Evolutionary conservation across 176 grass and related monocot genomes (phyloP), one percentile per base, ranked within the genome.

Genomic region (Stipa capillata): DNA sequence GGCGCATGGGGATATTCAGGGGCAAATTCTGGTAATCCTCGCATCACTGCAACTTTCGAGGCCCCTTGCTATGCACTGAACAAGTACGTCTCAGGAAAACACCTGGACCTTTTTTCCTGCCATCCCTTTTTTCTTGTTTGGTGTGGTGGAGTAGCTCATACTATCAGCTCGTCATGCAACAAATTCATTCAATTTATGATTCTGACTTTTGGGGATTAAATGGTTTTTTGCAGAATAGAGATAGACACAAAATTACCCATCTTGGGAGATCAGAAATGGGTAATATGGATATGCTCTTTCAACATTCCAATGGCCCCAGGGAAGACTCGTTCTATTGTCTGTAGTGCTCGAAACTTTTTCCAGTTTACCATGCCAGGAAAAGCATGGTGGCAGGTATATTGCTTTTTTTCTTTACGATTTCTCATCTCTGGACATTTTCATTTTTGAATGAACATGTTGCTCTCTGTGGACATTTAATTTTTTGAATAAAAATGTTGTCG

Each of bases 221-320:
- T 42, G 16, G 23, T 76, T 67, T 36, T 39, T 8, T 82, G 56
- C 81, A 98, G 96, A 81, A 94, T 98, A 74, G 96, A 98, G 80
- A 94, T 98, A 63, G 92, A 98, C 78, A 98, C 96, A 2, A 98
- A 98, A 76, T 44, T 98, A 33, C 96, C 96, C 2, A 83, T 94
- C 76, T 32, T 94, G 79, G 96, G 96, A 52, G 90, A 98, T 65
- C 96, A 98, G 83, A 94, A 98, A 78, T 98, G 96, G 96, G 85
- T 93, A 20, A 85, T 98, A 90, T 98, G 96, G 96, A 98, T 98
- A 73, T 98, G 96, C 79, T 98, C 96, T 41, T 98, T 94, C 71
- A 98, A 98, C 81, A 94, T 98, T 61, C 96, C 96, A 54, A 98
- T 98, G 96, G 85, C 92, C 17, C 96, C 92, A 33, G 96, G 96